Conservation (phyloP, 805 yeast genomes). For the Kodamaea neixiangensis region DNA sequence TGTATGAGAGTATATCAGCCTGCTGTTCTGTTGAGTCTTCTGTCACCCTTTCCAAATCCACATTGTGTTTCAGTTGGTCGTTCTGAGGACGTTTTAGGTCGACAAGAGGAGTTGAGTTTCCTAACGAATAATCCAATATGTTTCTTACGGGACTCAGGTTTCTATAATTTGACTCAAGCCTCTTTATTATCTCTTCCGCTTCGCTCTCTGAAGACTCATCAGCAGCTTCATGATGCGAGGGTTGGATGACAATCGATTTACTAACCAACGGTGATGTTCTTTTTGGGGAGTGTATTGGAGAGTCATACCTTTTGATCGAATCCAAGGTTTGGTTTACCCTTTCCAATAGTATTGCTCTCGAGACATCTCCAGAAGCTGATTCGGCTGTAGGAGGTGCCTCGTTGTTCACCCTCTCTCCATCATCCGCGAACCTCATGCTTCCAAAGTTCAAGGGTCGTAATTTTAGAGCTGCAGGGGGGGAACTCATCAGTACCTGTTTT, state of each 20-base stretch:
- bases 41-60: neutral
- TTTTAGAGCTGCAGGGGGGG: conserved; percentile 26
- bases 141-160: conserved; percentile 10
- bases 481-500: conserved; percentile 6
- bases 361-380: conserved; percentile 11
- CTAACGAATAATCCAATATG: conserved; percentile 7
- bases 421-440: neutral
- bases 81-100: neutral
- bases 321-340: conserved; percentile 16
- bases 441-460: conserved; percentile 16
- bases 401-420: conserved; percentile 19
- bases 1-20: neutral
- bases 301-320: conserved; percentile 12
- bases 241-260: neutral
- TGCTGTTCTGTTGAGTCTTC: neutral
- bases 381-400: conserved; percentile 9
- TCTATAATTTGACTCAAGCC: conserved; percentile 11
- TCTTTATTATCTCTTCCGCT: conserved; percentile 9
- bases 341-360: conserved; percentile 15
- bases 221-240: neutral
- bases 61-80: neutral
- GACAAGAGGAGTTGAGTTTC: conserved; percentile 12
- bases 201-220: conserved; percentile 13
- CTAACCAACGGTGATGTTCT: conserved; percentile 4
- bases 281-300: conserved; percentile 4